These are phyloP conservation scores for Tricholoma sp. DNA, from an alignment of 768 basidiomycete genomes.

Conservation along the genomic window DNA sequence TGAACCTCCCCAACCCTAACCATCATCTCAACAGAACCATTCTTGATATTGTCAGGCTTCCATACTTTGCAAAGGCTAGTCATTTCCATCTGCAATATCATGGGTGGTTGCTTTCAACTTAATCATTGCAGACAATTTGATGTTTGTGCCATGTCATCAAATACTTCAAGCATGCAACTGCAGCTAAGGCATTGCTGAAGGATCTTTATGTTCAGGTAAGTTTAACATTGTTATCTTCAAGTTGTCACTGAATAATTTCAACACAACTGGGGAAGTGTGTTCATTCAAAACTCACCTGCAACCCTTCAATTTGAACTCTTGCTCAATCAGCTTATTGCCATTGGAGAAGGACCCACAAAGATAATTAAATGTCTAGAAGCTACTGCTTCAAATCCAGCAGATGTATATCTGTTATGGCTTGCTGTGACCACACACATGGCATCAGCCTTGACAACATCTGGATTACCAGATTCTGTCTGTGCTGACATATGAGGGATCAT, in stretches of 20 bases:
- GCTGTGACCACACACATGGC: constrained; percentile 21
- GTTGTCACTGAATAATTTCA: too few relatives aligned
- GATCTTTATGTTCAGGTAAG: neutral
- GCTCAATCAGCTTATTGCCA: constrained; percentile 19
- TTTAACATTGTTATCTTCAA: too few relatives aligned
- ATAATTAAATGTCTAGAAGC: constrained; percentile 29
- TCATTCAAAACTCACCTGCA: constrained; percentile 2
- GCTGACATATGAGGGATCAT: constrained; percentile 23
- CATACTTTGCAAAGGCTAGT: neutral
- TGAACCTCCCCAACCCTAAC: neutral
- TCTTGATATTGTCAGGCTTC: neutral
- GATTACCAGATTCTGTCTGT: constrained; percentile 14
- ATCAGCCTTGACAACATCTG: constrained; percentile 9
- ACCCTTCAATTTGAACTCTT: constrained; percentile 17
- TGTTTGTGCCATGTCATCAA: neutral
- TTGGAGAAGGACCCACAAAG: constrained; percentile 20
- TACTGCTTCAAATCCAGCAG: constrained; percentile 18
- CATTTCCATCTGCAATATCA: too few relatives aligned
- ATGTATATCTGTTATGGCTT: constrained; percentile 33
- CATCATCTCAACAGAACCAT: neutral
- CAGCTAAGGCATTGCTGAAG: neutral
- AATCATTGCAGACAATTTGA: neutral
- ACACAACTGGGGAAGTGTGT: constrained; percentile 9
- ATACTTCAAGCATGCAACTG: neutral
- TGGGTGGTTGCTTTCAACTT: neutral